Conservation (phyloP, 1,139 yeast genomes). For the Hanseniaspora gamundiae region DNA sequence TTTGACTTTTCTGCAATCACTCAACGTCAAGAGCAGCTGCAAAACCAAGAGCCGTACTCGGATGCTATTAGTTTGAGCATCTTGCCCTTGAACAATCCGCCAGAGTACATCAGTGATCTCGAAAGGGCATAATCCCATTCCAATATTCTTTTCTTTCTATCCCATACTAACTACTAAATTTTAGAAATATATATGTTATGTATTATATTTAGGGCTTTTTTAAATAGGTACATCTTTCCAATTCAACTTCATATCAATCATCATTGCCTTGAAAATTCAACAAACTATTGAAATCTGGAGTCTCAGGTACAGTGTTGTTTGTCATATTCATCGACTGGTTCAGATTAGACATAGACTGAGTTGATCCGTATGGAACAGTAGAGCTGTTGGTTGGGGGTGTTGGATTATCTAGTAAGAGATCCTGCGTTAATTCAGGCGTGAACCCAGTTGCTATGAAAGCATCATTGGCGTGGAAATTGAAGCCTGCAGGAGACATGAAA, state of each 20-base stretch:
- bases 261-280: neutral
- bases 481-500: neutral
- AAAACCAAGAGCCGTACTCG: too few relatives aligned
- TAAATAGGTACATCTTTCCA: too few relatives aligned
- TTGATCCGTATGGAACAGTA: neutral
- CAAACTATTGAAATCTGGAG: neutral
- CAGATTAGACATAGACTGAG: neutral
- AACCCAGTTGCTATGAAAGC: neutral
- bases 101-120: constrained; percentile 7
- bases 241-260: neutral
- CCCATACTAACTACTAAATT: neutral
- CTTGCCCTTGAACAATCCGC: constrained; percentile 6
- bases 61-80: constrained; percentile 6
- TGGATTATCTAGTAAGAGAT: neutral
- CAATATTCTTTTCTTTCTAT: too few relatives aligned
- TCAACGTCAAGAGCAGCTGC: neutral
- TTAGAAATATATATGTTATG: too few relatives aligned
- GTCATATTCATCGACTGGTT: neutral
- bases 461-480: neutral
- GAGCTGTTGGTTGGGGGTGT: neutral
- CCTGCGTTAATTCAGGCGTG: neutral
- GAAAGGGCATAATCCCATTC: neutral
- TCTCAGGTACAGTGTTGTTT: neutral
- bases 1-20: constrained; percentile 3
- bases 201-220: too few relatives aligned